These are phyloP conservation scores for Alternaria incomplexa DNA, from an alignment of 2,329 filamentous ascomycete species.

Conservation along the genomic window DNA sequence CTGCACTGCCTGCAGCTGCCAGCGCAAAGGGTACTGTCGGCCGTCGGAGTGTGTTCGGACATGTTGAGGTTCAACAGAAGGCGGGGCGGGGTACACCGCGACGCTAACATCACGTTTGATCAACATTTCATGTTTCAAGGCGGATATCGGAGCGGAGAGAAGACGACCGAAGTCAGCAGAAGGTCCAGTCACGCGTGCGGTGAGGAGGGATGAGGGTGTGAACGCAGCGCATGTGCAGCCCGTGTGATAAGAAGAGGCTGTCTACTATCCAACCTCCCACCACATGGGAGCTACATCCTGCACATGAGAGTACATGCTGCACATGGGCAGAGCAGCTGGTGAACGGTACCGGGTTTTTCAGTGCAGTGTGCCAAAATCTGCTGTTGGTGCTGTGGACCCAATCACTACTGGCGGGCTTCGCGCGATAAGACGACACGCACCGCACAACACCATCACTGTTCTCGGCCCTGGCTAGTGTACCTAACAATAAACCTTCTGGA, in stretches of 20 bases:
- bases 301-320: neutral
- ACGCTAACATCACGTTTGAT: neutral
- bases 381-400: neutral
- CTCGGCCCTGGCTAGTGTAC: neutral
- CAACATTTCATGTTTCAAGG: neutral
- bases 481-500: neutral
- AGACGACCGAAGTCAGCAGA: neutral
- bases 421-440: neutral
- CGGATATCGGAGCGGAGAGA: neutral
- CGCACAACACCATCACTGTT: neutral
- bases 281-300: neutral
- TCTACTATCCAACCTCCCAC: neutral
- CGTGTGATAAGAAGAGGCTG: neutral
- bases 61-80: neutral
- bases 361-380: neutral
- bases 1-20: neutral
- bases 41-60: constrained; percentile 1
- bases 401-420: neutral
- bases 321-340: neutral
- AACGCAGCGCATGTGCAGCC: neutral
- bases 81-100: constrained; percentile 1
- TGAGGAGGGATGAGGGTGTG: neutral
- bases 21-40: neutral
- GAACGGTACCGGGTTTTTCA: neutral
- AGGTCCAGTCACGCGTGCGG: neutral